These are phyloP conservation scores for Aspergillus ustus DNA, from an alignment of 2,329 filamentous ascomycete genomes.

Conservation along the genomic window DNA sequence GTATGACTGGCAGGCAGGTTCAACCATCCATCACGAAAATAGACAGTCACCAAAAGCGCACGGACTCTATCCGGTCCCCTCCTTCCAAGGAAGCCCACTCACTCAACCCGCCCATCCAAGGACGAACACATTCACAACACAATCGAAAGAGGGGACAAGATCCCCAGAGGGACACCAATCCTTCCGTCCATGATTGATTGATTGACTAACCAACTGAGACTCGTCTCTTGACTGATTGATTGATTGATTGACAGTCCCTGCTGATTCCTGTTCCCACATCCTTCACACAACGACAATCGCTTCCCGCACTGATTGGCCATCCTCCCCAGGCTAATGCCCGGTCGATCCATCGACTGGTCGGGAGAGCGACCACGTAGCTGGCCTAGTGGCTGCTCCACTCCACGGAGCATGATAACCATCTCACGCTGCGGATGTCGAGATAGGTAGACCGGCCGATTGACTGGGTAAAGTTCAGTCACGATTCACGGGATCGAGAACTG, in stretches of 20 bases:
- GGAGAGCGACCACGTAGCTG: constrained; percentile 28
- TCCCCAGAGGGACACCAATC: neutral
- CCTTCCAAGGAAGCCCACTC: neutral
- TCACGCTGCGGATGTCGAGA: neutral
- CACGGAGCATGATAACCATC: neutral
- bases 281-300: neutral
- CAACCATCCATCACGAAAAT: neutral
- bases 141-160: too few relatives aligned
- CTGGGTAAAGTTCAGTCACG: neutral
- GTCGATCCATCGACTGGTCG: constrained; percentile 29
- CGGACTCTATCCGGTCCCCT: neutral
- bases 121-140: neutral
- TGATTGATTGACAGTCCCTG: neutral
- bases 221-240: too few relatives aligned
- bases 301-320: neutral
- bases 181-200: neutral
- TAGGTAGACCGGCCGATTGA: neutral
- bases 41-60: neutral
- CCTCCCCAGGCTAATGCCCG: neutral
- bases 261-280: neutral
- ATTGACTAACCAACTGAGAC: neutral
- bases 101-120: neutral
- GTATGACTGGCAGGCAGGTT: neutral
- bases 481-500: neutral
- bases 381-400: neutral